Conservation (phyloP, 352 stramenopile species). For the Globisporangium nagaii region DNA sequence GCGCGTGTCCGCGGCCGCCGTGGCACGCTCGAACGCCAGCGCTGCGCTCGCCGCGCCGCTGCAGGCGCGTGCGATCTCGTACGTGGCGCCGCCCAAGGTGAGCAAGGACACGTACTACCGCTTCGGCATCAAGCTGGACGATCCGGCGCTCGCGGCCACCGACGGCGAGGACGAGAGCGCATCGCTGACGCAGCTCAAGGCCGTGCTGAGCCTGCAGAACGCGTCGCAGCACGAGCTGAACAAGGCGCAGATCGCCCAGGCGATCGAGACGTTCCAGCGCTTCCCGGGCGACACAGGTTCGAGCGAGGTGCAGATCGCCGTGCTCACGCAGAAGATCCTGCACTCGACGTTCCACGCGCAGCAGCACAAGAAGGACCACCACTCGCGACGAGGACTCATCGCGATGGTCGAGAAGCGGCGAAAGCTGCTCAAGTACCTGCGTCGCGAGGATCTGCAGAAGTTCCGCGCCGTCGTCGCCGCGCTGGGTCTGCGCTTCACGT, state of each 20-base stretch:
- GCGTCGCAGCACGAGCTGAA: conserved; percentile 82
- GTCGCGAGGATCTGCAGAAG: conserved; percentile 74
- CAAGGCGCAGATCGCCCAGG: conserved; percentile 69
- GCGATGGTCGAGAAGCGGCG: conserved; percentile 83
- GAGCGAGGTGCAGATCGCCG: conserved; percentile 81
- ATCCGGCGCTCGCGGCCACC: conserved; percentile 30
- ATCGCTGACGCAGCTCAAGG: conserved; percentile 49
- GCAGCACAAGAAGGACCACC: conserved; percentile 83
- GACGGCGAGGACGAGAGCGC: conserved; percentile 24
- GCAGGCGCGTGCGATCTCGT: conserved; percentile 32
- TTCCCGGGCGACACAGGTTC: conserved; percentile 84
- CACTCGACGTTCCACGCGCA: conserved; percentile 70
- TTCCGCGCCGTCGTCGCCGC: conserved; percentile 73
- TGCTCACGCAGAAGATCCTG: conserved; percentile 85
- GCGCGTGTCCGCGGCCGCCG: conserved; percentile 8
- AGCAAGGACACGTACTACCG: conserved; percentile 48
- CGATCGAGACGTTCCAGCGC: conserved; percentile 82
- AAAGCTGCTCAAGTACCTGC: conserved; percentile 85
- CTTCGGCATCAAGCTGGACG: conserved; percentile 58
- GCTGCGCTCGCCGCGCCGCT: background rate
- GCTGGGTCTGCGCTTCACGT: conserved; percentile 75
- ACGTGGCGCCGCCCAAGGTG: conserved; percentile 60
- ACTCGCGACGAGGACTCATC: conserved; percentile 80
- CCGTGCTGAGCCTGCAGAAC: conserved; percentile 70
- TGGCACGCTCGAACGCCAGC: background rate